Conservation (phyloP, 78 protist genomes). For the slime mould (Dictyostelium discoideum) region DNA sequence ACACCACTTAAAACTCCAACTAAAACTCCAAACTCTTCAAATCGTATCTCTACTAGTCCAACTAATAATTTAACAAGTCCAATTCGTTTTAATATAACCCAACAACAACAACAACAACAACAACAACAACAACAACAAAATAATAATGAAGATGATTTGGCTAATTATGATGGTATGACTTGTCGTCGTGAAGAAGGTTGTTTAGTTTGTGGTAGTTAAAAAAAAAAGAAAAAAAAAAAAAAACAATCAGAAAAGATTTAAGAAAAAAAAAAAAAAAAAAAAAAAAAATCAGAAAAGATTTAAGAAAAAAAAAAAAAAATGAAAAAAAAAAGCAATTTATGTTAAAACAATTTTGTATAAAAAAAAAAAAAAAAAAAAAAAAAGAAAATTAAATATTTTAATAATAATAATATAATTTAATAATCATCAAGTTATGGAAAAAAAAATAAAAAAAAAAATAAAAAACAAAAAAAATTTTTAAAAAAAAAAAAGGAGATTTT, state of each 20-base stretch:
- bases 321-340: not conserved
- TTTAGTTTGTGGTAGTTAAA: conserved; percentile 70
- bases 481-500: too few species aligned
- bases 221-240: not conserved
- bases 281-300: not conserved
- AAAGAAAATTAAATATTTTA: not conserved
- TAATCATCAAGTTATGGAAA: too few species aligned
- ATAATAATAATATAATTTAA: too few species aligned
- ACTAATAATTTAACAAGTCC: conserved; percentile 23
- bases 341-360: not conserved
- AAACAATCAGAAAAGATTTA: not conserved
- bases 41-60: conserved; percentile 18
- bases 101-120: not conserved
- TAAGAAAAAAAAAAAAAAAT: not conserved
- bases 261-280: not conserved
- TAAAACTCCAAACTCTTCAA: conserved; percentile 31
- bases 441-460: too few species aligned
- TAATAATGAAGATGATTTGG: not conserved
- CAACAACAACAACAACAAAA: conserved; percentile 3
- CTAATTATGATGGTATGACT: conserved; percentile 24
- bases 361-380: not conserved
- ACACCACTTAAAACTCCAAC: conserved; percentile 34
- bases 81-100: conserved; percentile 12
- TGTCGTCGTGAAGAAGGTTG: conserved; percentile 86
- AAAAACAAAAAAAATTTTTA: too few species aligned